Percentiles rank a stretch among this genome's conserved stretches.
Evolutionary conservation across 441 rosid genomes (phyloP).

Genomic region (Viola pubescens): DNA sequence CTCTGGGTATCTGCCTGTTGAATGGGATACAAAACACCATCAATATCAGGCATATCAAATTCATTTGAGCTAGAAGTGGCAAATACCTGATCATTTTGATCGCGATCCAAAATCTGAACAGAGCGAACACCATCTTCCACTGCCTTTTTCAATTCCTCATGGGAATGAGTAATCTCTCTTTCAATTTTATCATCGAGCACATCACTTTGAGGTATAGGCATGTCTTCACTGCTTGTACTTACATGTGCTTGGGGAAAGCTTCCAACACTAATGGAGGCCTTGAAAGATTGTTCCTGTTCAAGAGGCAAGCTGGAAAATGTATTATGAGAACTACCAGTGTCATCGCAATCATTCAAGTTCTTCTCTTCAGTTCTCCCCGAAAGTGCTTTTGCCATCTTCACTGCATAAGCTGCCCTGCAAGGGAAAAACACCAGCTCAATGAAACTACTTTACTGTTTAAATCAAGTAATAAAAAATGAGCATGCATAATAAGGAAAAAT

Average conservation of each 20-base stretch:
- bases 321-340: conserved; percentile 72
- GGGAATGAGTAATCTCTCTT: conserved; percentile 30
- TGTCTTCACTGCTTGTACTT: conserved; percentile 89
- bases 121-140: conserved; percentile 37
- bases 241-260: conserved; percentile 89
- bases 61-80: conserved; percentile 55
- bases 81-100: conserved; percentile 44
- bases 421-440: background rate
- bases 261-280: conserved; percentile 81
- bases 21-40: conserved; percentile 31
- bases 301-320: conserved; percentile 79
- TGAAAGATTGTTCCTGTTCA: conserved; percentile 78
- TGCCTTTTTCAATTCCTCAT: conserved; percentile 45
- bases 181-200: conserved; percentile 45
- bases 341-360: conserved; percentile 73
- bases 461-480: background rate
- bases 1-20: conserved; percentile 64
- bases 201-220: conserved; percentile 37
- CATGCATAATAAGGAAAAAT: background rate
- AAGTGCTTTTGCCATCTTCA: conserved; percentile 83
- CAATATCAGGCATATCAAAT: conserved; percentile 33
- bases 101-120: conserved; percentile 41
- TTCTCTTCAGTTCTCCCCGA: conserved; percentile 77
- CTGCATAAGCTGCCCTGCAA: conserved; percentile 88
- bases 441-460: background rate